Base-by-base conservation (phyloP, 345 rosid species). In the Populus tremula region DNA sequence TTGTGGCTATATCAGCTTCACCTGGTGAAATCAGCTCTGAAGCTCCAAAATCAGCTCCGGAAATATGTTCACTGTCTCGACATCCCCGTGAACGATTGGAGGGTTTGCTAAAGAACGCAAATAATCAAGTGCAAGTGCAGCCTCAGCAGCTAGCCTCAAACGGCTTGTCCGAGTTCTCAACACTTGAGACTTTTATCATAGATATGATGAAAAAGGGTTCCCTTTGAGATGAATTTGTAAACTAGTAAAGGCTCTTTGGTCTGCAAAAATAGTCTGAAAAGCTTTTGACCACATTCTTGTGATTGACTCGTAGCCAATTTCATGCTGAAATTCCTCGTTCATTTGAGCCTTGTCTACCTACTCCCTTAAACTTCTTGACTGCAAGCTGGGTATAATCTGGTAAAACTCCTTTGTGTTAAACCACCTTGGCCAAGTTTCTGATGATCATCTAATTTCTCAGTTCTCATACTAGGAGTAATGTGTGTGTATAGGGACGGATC, bases 351-450 rank as follows among this genome's bases (percentile, higher is more conserved):
- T 74, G 13, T 75, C 66, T 63, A 25, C 27, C 27, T 25, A 18
- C 36, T 21, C 49, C 66, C 21, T 75, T 67, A 38, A 78, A 77
- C 16, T 71, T 53, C 75, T 53, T 71, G 20, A 73, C 67, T 23
- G 76, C 76, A 38, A 73, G 35, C n/a, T 11, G 12, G 39, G 68
- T 62, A 8, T 75, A 36, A 38, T 76, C 72, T 0, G 75, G 21
- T 17, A 80, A 31, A 31, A 63, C 41, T 5, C 79, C 82, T 70
- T 50, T 78, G 67, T 84, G 78, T 14, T 68, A 71, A 83, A 12
- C 85, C 85, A 1, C 85, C 85, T 66, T 73, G 66, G 5, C 85
- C 85, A 14, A 83, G 80, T 5, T 79, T 54, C 0, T 56, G 61
- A 27, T n/a, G 8, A 9, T 13, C 31, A 41, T 69, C 78, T 76